Base-by-base conservation (phyloP, 2,329 filamentous ascomycete genomes). In the Plectosphaerella cucumerina region DNA sequence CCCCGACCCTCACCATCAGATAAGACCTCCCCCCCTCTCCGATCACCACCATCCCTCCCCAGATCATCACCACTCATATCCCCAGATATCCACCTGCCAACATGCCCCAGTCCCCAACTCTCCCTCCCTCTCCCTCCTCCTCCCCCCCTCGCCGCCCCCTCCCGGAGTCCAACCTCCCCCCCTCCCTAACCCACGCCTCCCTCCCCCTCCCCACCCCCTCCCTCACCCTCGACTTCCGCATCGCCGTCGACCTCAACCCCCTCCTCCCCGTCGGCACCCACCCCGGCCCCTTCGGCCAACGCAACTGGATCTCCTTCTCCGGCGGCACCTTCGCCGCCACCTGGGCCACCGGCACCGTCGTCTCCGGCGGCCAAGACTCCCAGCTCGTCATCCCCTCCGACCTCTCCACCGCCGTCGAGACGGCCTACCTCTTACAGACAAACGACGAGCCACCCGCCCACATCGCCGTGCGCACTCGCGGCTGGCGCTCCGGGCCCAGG, bases 241-340 rank as follows among this genome's bases (percentile, higher is more conserved):
- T 80, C 60, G 71, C 72, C 39, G 74, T 78, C 14, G 65, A 63
- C 17, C 63, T 77, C 23, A 71, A 73, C 53, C 70, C 71, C 17
- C 64, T 69, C 31, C 68, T 75, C 11, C 67, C 68, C 20, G 68
- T 77, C 37, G 75, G 74, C 26, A 60, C 35, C 18, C n/a, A 9
- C 35, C 41, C 41, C 41, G 41, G 41, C 41, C 41, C 41, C 41
- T 43, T 43, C 17, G 41, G 41, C 17, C 41, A 43, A 43, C 70
- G 75, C 52, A 76, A 78, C 56, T 77, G 76, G 61, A 75, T 75
- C 23, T 74, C 74, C 12, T 73, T 78, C 47, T 68, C 68, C 8
- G 70, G 70, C 10, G 75, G 76, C 2, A 65, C 63, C 11, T 79
- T 75, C 74, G 72, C 70, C 8, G 76, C 73, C 6, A 71, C 67